A percentile compares a stretch with the other conserved stretches of the same genome.
Conservation (phyloP, 2,329 filamentous ascomycete species). For the Achaetomium macrosporum region DNA sequence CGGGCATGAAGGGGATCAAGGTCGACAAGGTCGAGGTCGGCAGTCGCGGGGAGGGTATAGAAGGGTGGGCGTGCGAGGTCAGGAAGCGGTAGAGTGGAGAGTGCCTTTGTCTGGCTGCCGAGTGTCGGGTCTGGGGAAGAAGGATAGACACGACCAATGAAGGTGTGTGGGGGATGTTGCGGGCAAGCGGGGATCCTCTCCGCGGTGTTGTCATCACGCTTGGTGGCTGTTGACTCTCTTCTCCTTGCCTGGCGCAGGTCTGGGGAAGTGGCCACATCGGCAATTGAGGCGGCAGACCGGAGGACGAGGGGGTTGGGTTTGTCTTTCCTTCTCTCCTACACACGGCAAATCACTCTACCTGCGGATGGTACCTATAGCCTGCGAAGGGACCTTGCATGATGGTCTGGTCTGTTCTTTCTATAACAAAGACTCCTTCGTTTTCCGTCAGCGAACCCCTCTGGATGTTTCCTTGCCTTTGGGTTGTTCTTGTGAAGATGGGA, state of each 20-base stretch:
- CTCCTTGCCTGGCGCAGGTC: too few species aligned
- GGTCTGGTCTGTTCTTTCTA: conserved; percentile 1
- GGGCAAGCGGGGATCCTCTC: too few species aligned
- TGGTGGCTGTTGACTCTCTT: too few species aligned
- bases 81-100: conserved; percentile 60
- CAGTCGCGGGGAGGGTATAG: conserved; percentile 82
- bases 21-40: conserved; percentile 71
- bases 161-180: too few species aligned
- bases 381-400: not conserved
- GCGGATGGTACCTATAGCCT: conserved; percentile 1
- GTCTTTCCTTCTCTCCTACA: not conserved
- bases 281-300: too few species aligned
- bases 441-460: not conserved
- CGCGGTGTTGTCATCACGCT: too few species aligned
- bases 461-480: not conserved
- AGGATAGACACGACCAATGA: too few species aligned
- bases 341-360: not conserved
- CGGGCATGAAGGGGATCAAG: conserved; percentile 77
- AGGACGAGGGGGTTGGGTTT: not conserved
- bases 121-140: too few species aligned
- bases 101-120: too few species aligned
- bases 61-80: conserved; percentile 86
- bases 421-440: not conserved
- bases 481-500: not conserved
- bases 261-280: too few species aligned